phyloP scores from a whole-genome alignment of 2,329 filamentous ascomycete species.

The Colletotrichum sp. region DNA sequence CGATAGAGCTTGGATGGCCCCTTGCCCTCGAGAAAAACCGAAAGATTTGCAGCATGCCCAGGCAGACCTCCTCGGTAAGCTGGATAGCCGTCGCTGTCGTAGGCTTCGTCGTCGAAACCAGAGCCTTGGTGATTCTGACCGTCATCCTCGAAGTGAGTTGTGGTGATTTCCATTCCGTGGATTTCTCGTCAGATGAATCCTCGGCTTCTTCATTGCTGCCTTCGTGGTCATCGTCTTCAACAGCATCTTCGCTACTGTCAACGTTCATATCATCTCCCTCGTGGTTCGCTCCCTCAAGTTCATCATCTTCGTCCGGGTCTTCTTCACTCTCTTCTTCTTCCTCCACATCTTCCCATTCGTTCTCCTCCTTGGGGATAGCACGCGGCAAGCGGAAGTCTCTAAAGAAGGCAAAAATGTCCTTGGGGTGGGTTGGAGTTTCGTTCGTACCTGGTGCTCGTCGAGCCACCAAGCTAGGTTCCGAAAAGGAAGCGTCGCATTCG shows the following conservation, averaged over 20 bases:
- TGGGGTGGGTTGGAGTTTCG: not conserved
- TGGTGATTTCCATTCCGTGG: not conserved
- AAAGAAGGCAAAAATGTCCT: slow-evolving; percentile 1
- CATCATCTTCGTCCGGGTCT: not conserved
- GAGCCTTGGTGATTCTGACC: not conserved
- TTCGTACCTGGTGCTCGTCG: not conserved
- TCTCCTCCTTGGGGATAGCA: not conserved
- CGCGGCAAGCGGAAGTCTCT: not conserved
- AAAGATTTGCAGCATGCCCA: not conserved
- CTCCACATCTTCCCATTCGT: not conserved
- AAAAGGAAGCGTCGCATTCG: not conserved
- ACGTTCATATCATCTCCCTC: not conserved
- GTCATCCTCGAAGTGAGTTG: not conserved
- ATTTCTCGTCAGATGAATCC: not conserved
- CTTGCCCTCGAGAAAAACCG: not conserved
- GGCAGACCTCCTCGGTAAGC: not conserved
- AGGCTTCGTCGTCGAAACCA: not conserved
- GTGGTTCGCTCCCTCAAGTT: not conserved
- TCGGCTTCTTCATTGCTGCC: not conserved
- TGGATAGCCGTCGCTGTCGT: not conserved
- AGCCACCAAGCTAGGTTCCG: not conserved
- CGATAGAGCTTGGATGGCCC: not conserved
- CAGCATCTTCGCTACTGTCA: not conserved
- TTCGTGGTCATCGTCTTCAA: not conserved
- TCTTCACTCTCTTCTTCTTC: not conserved